Conservation (phyloP, 768 basidiomycete species). For the Termitomyces sp. region DNA sequence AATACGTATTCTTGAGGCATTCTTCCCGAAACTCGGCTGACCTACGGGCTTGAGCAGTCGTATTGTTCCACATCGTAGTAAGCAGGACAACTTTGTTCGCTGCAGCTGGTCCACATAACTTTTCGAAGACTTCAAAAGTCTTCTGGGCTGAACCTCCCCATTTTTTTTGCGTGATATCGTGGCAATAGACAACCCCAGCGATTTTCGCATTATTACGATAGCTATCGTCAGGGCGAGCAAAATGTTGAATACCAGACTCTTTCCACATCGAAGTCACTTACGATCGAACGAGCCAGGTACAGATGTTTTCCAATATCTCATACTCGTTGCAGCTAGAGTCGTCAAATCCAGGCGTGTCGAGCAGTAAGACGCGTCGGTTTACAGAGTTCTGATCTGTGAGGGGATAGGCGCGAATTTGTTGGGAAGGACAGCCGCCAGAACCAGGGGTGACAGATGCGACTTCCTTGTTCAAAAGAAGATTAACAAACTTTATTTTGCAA, state of each 20-base stretch:
- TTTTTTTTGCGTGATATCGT: background rate
- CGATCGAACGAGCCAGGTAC: constrained; percentile 1
- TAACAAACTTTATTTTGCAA: background rate
- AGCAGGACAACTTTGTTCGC: constrained; percentile 23
- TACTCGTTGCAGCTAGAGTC: background rate
- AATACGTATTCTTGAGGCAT: constrained; percentile 14
- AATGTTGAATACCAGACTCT: background rate
- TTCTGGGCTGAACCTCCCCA: background rate
- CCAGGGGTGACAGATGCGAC: background rate
- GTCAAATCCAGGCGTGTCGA: constrained; percentile 1
- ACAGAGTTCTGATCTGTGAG: background rate
- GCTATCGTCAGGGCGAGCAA: background rate
- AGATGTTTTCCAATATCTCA: background rate
- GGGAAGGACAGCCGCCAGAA: background rate
- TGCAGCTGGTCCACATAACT: constrained; percentile 26
- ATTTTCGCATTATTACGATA: background rate
- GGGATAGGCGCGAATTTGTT: background rate
- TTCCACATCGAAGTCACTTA: background rate
- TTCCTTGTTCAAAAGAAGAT: background rate
- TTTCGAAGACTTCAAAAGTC: constrained; percentile 24
- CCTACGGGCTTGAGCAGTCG: background rate
- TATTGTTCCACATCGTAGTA: constrained; percentile 34
- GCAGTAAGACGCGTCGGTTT: background rate
- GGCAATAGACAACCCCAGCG: constrained; percentile 1
- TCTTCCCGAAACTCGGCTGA: constrained; percentile 13